Base-by-base conservation (phyloP, 139 green algal genomes). In the Yamagishiella unicocca region DNA sequence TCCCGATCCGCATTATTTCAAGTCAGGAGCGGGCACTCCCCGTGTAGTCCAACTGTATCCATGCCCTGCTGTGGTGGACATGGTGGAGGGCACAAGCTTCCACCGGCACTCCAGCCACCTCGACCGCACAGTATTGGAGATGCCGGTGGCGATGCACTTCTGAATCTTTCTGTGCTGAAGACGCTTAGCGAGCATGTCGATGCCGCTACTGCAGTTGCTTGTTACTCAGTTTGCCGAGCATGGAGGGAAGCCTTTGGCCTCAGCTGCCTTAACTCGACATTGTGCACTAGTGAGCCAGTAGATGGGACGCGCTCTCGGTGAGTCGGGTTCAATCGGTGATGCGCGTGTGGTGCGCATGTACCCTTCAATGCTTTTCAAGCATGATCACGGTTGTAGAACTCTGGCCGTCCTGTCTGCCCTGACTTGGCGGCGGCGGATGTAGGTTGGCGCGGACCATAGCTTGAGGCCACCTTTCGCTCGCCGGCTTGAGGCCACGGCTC, bases 221-320 rank as follows among this genome's bases (percentile, higher is more conserved):
- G 76, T 54, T 70, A 72, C 29, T 71, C 53, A 12, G 76, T 83
- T 25, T 83, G 76, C 22, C 35, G 37, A 24, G 76, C 76, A 25
- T 83, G 76, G 76, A 22, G 76, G 35, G 76, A 83, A 37, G 76
- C 76, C 8, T 83, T 83, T 71, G 76, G 76, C 12, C 24, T 83
- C 21, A 70, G 45, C 21, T 83, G 76, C 76, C 53, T 55, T 1
- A 71, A 83, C 54, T 38, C 21, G 12, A 72, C 53, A 0, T 29
- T 83, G 35, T 66, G 54, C 37, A 55, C 53, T 4, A 72, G 19
- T 24, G 50, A 71, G 25, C 22, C 54, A 29, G 54, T 83, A 22
- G 54, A 83, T 40, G 9, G 53, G 3, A 62, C 35, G 5, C 53
- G 76, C 8, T 22, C 76, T 10, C 76, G 76, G 53, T 83, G 50